These are phyloP conservation scores for Fomitopsis schrenkii DNA, from an alignment of 1,284 basidiomycete species.

Conservation along the genomic window DNA sequence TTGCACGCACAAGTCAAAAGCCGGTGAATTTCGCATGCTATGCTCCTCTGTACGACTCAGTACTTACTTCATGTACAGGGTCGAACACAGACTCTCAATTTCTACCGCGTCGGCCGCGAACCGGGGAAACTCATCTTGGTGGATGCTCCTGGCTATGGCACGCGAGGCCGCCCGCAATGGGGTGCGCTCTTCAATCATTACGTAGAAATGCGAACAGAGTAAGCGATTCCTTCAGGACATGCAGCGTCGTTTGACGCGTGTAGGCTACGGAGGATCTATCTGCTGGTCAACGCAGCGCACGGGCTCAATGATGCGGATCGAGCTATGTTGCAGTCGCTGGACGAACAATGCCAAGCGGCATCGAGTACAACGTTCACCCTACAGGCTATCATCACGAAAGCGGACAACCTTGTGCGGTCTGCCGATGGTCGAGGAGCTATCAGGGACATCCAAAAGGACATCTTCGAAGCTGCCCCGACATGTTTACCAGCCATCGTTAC, in stretches of 20 bases:
- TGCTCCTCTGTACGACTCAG: no score
- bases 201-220: slow-evolving; percentile 56
- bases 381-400: slow-evolving; percentile 71
- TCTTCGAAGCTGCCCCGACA: slow-evolving; percentile 52
- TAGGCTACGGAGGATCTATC: slow-evolving; percentile 65
- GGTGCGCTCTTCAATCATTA: slow-evolving; percentile 65
- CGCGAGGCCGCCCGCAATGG: slow-evolving; percentile 71
- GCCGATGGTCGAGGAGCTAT: slow-evolving; percentile 31
- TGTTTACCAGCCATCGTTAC: slow-evolving; percentile 64
- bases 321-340: slow-evolving; percentile 56
- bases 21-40: slow-evolving; percentile 42
- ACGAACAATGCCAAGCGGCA: slow-evolving; percentile 32
- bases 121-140: slow-evolving; percentile 62
- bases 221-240: slow-evolving; percentile 20
- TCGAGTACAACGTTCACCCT: slow-evolving; percentile 47
- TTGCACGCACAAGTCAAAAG: slow-evolving; percentile 63
- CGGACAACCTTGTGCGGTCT: slow-evolving; percentile 43
- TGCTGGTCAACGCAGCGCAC: slow-evolving; percentile 66
- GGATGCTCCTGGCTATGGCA: slow-evolving; percentile 75
- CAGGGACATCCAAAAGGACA: slow-evolving; percentile 28
- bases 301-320: slow-evolving; percentile 51
- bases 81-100: slow-evolving; percentile 64
- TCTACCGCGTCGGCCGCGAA: slow-evolving; percentile 56
- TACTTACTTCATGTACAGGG: slow-evolving; percentile 42
- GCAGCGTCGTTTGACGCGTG: not conserved